phyloP scores from a whole-genome alignment of 306 rosid genomes.

The Hylodesmum podocarpum region DNA sequence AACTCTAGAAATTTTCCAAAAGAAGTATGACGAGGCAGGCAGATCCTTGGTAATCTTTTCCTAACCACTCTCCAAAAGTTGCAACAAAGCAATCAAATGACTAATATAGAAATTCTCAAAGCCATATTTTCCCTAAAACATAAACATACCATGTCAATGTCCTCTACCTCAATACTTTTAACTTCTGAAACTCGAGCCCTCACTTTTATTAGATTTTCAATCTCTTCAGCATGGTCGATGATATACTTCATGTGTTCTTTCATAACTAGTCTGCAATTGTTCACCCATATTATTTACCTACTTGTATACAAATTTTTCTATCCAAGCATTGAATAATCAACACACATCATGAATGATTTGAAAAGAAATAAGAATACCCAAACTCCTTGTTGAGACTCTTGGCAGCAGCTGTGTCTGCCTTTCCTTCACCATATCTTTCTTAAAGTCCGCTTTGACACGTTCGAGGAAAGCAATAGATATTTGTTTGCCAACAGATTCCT shows the following conservation, averaged over 20 bases:
- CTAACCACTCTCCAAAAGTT: not conserved
- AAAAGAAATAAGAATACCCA: constrained; percentile 53
- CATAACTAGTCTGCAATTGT: constrained; percentile 67
- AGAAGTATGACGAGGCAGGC: not conserved
- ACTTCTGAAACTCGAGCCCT: constrained; percentile 92
- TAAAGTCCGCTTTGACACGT: constrained; percentile 77
- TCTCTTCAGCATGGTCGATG: constrained; percentile 82
- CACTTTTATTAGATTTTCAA: constrained; percentile 78
- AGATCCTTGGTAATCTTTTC: not conserved
- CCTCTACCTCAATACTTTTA: constrained; percentile 77
- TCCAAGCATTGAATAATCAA: not conserved
- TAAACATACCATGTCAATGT: constrained; percentile 50
- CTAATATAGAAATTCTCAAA: not conserved
- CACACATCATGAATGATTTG: not conserved
- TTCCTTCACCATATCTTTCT: constrained; percentile 84
- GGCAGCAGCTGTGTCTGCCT: constrained; percentile 75
- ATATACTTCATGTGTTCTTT: constrained; percentile 92
- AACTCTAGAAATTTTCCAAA: not conserved
- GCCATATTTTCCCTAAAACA: not conserved
- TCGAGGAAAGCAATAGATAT: constrained; percentile 84
- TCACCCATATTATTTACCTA: not conserved
- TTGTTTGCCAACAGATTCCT: constrained; percentile 80
- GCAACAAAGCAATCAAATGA: not conserved
- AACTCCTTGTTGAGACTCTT: constrained; percentile 94
- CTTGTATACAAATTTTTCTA: not conserved